Percentiles rank a stretch among this genome's conserved stretches.
Evolutionary conservation across 2,329 filamentous ascomycete species (phyloP).

Genomic region (Nemania bipapillata): DNA sequence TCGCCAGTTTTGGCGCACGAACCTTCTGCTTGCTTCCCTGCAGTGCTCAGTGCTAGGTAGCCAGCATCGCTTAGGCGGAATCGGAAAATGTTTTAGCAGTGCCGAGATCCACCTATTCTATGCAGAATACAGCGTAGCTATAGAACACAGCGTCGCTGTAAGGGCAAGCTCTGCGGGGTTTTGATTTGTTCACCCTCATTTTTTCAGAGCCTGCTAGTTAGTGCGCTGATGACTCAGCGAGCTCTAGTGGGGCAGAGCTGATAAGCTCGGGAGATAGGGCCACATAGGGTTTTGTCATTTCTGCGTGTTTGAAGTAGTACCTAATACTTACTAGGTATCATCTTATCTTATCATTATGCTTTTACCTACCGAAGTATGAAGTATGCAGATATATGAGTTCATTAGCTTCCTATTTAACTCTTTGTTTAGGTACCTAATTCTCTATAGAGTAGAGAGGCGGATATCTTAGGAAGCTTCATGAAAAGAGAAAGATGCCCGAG

Average conservation of each 20-base stretch:
- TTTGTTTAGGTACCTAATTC: neutral
- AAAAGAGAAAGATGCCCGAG: neutral
- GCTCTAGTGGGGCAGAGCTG: conserved; percentile 6
- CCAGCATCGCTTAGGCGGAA: conserved; percentile 29
- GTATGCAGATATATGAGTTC: no score
- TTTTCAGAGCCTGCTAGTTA: conserved; percentile 41
- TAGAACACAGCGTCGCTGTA: no score
- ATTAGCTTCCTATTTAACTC: neutral
- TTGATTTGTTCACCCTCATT: conserved; percentile 28
- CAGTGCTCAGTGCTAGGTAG: neutral
- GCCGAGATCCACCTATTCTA: neutral
- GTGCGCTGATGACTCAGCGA: conserved; percentile 42
- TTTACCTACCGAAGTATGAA: neutral
- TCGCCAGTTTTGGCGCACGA: conserved; percentile 35
- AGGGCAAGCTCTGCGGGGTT: conserved; percentile 11
- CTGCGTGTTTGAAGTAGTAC: neutral
- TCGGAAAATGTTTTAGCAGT: conserved; percentile 29
- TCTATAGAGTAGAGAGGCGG: no score
- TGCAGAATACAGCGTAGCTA: no score
- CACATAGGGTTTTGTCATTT: conserved; percentile 29
- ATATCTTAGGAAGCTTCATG: no score
- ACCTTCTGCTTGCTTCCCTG: conserved; percentile 23
- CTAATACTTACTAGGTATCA: neutral
- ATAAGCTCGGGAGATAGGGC: conserved; percentile 20
- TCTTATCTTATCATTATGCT: neutral